Evolutionary conservation across 768 basidiomycete species (phyloP).

Genomic region (Trametes punicea): DNA sequence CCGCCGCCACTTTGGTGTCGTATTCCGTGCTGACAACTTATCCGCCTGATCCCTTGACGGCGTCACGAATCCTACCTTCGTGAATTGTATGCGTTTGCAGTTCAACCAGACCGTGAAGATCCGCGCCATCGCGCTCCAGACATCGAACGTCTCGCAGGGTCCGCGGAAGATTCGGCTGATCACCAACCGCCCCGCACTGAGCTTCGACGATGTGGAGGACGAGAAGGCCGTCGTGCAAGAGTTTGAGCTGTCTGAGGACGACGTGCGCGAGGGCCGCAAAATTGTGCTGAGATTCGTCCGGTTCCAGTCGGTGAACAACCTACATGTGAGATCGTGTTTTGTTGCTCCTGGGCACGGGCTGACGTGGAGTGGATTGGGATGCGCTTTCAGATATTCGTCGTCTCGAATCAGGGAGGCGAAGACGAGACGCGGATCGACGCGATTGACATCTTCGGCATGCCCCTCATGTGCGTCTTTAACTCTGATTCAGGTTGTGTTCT

Average conservation of each 20-base stretch:
- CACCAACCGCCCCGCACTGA: conserved; percentile 55
- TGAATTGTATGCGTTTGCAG: conserved; percentile 31
- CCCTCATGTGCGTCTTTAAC: conserved; percentile 47
- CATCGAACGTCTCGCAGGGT: conserved; percentile 39
- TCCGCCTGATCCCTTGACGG: no score
- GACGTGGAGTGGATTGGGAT: no score
- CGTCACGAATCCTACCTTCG: no score
- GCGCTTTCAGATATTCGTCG: conserved; percentile 57
- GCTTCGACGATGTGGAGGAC: conserved; percentile 65
- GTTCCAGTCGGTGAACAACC: conserved; percentile 63
- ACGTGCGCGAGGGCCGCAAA: conserved; percentile 44
- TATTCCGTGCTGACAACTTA: not conserved
- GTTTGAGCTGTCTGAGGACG: conserved; percentile 47
- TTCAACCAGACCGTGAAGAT: conserved; percentile 70
- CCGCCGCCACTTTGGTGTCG: not conserved
- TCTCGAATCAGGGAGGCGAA: conserved; percentile 58
- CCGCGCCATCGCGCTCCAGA: conserved; percentile 53
- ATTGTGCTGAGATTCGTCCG: conserved; percentile 60
- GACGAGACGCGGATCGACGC: conserved; percentile 67
- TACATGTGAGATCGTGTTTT: conserved; percentile 50
- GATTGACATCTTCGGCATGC: conserved; percentile 60
- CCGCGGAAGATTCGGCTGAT: conserved; percentile 63
- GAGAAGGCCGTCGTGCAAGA: conserved; percentile 53
- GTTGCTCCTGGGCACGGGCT: not conserved
- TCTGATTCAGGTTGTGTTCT: no score